These are phyloP conservation scores for Panicum hallii DNA, from an alignment of 202 grass and related monocot genomes.

Conservation along the genomic window DNA sequence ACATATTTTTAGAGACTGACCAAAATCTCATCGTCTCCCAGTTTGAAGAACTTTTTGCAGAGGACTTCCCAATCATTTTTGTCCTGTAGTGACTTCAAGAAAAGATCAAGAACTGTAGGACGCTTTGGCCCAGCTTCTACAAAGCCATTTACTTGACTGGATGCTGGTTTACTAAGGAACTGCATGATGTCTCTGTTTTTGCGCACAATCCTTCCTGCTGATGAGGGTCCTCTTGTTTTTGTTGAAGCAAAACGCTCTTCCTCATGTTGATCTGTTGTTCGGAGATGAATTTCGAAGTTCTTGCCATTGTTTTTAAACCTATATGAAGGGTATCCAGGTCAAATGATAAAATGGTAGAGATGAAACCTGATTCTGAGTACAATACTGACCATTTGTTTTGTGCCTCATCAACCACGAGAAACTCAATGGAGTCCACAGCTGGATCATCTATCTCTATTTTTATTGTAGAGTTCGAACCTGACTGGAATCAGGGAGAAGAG, in stretches of 20 bases:
- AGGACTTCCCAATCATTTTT: slow-evolving; percentile 47
- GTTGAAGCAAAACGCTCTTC: slow-evolving; percentile 31
- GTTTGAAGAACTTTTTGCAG: slow-evolving; percentile 69
- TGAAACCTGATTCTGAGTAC: background rate
- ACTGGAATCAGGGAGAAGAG: slow-evolving; percentile 43
- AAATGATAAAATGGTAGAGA: background rate
- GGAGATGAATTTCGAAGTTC: slow-evolving; percentile 75
- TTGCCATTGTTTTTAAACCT: slow-evolving; percentile 87
- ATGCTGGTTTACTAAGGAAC: slow-evolving; percentile 61
- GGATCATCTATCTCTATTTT: slow-evolving; percentile 84
- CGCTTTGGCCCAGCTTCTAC: slow-evolving; percentile 34
- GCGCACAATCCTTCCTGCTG: slow-evolving; percentile 68
- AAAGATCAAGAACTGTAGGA: slow-evolving; percentile 64
- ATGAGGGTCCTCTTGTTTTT: slow-evolving; percentile 63
- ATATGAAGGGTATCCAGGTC: background rate
- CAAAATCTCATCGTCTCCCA: slow-evolving; percentile 69
- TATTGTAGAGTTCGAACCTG: slow-evolving; percentile 63
- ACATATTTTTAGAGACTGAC: slow-evolving; percentile 50
- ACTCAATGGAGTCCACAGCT: slow-evolving; percentile 69
- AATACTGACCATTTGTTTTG: slow-evolving; percentile 79
- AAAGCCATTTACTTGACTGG: slow-evolving; percentile 44
- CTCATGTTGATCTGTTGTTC: slow-evolving; percentile 5
- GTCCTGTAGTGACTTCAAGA: slow-evolving; percentile 60
- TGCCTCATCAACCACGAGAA: slow-evolving; percentile 72
- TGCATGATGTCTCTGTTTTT: slow-evolving; percentile 69